Conservation (phyloP, 2,329 filamentous ascomycete genomes). For the Aspergillus pseudonomiae region DNA sequence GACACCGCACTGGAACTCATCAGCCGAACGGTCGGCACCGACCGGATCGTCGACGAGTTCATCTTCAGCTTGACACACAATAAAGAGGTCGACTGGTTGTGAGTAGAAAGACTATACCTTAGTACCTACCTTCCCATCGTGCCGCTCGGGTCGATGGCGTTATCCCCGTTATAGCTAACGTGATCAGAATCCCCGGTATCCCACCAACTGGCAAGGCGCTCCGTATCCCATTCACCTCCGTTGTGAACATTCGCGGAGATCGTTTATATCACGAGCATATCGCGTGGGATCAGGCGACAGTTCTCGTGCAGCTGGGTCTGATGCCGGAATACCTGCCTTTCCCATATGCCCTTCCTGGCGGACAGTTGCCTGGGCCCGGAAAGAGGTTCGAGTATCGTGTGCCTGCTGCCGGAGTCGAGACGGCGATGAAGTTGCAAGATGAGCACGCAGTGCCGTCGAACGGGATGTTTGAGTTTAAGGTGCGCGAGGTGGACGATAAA, state of each 20-base stretch:
- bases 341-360: conserved; percentile 56
- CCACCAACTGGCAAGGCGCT: conserved; percentile 59
- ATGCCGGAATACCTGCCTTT: conserved; percentile 68
- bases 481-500: conserved; percentile 31
- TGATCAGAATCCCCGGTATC: conserved; percentile 57
- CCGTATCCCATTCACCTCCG: conserved; percentile 64
- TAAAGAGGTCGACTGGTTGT: conserved; percentile 70
- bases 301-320: conserved; percentile 63
- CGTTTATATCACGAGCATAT: conserved; percentile 72
- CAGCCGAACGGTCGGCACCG: conserved; percentile 70
- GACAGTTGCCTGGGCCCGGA: conserved; percentile 37
- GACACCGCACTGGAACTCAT: conserved; percentile 71
- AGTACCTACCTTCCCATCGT: neutral
- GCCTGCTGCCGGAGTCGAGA: conserved; percentile 63
- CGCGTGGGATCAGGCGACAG: conserved; percentile 68
- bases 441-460: conserved; percentile 58
- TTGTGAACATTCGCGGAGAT: conserved; percentile 71
- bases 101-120: conserved; percentile 33
- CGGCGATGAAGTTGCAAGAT: conserved; percentile 54
- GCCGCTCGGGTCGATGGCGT: no score
- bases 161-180: neutral
- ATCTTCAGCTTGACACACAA: conserved; percentile 67
- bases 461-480: conserved; percentile 53
- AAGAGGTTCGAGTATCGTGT: conserved; percentile 61
- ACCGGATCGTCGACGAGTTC: conserved; percentile 73